Evolutionary conservation across 2,329 filamentous ascomycete species (phyloP), one percentile per base, ranked within the genome.

Genomic region (Thielaviopsis musarum): DNA sequence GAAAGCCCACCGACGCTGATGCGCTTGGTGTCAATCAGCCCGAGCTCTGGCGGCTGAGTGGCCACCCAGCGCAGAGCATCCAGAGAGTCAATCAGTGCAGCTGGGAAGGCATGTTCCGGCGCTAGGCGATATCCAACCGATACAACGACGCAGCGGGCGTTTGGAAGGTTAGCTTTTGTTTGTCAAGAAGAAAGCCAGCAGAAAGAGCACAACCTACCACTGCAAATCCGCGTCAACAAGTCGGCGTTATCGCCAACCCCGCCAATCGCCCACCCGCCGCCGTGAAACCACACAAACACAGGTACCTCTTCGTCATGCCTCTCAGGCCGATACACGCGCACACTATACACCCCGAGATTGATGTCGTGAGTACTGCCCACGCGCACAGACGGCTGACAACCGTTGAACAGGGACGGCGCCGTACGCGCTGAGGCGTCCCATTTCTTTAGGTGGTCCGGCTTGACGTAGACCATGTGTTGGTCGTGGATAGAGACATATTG

Each of bases 401-500:
- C 66, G 0, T 65, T 64, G 1, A 68, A 66, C n/a, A 69, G 59
- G 5, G 66, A 66, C 1, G 65, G 59, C 19, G 63, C 61, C 4
- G 60, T 65, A 9, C 70, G 66, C 7, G 65, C 66, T 0, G 65
- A 65, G 5, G 65, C 65, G 56, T 71, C 67, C 72, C 72, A 74
- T 4, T 60, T 61, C 26, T 63, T 66, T 17, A 63, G 59, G 57
- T 74, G 69, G 34, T 69, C 68, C 0, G 69, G 69, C 21, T 65
- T 63, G 45, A 73, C 65, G 59, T 70, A 72, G 55, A 72, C 71
- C 26, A 73, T 61, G 62, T 70, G 63, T 30, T 66, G 59, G 30
- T 73, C 70, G 61, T 73, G 71, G 54, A 71, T 69, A 34, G 65
- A 65, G 34, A 71, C 68, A 49, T 73, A 73, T 59, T 73, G 67